Evolutionary conservation across 108 stramenopile species (phyloP).

Genomic region (Discostella stelligeroides): DNA sequence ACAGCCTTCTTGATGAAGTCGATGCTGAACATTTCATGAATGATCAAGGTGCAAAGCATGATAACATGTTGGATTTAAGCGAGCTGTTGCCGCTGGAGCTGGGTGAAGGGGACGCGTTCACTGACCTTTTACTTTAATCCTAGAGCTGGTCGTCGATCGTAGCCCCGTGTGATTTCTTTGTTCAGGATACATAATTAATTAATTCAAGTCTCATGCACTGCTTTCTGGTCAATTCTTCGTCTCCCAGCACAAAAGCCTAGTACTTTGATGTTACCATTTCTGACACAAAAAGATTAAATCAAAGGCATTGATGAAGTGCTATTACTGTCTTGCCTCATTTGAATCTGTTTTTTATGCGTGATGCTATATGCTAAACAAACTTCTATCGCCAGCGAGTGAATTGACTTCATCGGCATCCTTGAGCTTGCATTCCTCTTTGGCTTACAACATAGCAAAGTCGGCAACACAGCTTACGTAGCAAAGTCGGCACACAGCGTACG

Average conservation of each 20-base stretch:
- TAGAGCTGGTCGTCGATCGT: background rate
- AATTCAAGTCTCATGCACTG: too few relatives aligned
- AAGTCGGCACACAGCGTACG: too few relatives aligned
- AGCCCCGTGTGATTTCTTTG: too few relatives aligned
- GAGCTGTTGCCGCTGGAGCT: conserved; percentile 11
- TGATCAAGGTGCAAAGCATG: background rate
- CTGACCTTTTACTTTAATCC: background rate
- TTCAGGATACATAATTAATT: too few relatives aligned
- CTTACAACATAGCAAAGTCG: conserved; percentile 50
- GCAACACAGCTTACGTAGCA: conserved; percentile 63
- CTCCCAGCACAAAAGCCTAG: too few relatives aligned
- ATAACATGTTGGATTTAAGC: conserved; percentile 26
- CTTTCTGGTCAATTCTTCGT: too few relatives aligned
- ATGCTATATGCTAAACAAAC: conserved; percentile 59
- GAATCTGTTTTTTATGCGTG: conserved; percentile 64
- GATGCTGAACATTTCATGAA: background rate
- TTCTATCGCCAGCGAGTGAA: conserved; percentile 31
- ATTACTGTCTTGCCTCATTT: conserved; percentile 44
- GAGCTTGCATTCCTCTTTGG: background rate
- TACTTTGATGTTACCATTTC: too few relatives aligned
- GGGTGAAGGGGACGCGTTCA: conserved; percentile 14
- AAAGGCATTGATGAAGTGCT: conserved; percentile 52
- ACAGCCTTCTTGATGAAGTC: background rate
- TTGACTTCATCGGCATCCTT: conserved; percentile 5
- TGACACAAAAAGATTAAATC: too few relatives aligned